Evolutionary conservation across 768 basidiomycete species (phyloP), one percentile per base, ranked within the genome.

Genomic region (Pleurotus cornucopiae): DNA sequence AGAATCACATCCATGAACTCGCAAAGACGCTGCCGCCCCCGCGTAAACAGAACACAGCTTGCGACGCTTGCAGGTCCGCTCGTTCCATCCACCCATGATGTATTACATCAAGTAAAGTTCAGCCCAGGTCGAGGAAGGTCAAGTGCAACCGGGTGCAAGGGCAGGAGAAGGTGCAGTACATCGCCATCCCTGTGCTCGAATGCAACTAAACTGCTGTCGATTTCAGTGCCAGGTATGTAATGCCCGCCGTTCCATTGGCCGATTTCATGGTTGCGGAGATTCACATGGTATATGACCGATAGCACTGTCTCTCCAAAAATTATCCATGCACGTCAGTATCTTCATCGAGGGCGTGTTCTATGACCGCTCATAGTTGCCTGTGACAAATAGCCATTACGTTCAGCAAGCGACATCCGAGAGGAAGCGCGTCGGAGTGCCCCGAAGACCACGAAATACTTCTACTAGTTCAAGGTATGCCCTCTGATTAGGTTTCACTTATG

Each of bases 1-100:
- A 91, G 75, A 89, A 84, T 63, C 88, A 91, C 70, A 87, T 90
- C 54, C 87, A 89, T 64, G 89, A 91, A 64, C 80, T 89, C 38
- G 86, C 87, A 53, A 89, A 88, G 74, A 81, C 85, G 0, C 79
- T 89, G 0, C 88, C 91, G 1, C 88, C 89, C n/a, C 89, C 91
- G 5, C 76, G 93, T 56, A 93, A 92, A 68, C 93, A 94, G 73
- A 95, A 95, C 67, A 90, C 91, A 18, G 93, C 94, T 23, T 95
- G 93, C 71, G 93, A 95, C 75, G 89, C 89, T 52, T 95, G 93
- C 83, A 88, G 89, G 89, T 87, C 5, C 57, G 73, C 44, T 55
- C 25, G 3, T 34, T 46, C 61, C 62, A 56, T 59, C 58, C 61
- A 26, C 56, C 63, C 60, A 47, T 47, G 46, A 47, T 41, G 6